Evolutionary conservation across 2,329 filamentous ascomycete species (phyloP).

Genomic region (Trichophyton equinum): DNA sequence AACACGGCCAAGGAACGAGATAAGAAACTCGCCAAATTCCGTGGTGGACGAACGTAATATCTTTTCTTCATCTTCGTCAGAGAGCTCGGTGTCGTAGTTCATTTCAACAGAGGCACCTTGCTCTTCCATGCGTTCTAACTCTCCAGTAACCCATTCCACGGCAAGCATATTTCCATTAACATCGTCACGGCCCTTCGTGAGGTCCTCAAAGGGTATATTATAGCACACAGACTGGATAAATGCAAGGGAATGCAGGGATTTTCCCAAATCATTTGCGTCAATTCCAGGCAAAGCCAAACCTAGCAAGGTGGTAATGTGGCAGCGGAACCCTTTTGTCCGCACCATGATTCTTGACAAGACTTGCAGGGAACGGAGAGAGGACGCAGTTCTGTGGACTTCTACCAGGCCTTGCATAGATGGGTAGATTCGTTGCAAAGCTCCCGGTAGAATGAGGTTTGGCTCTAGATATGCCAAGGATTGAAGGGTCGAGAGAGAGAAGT

Average conservation of each 20-base stretch:
- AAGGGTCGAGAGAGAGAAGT: slow-evolving; percentile 78
- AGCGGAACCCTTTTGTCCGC: slow-evolving; percentile 87
- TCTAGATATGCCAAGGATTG: slow-evolving; percentile 85
- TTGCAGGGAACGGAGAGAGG: slow-evolving; percentile 80
- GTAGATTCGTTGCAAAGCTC: slow-evolving; percentile 89
- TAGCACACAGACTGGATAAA: slow-evolving; percentile 95
- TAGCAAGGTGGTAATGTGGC: slow-evolving; percentile 87
- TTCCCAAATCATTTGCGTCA: slow-evolving; percentile 93
- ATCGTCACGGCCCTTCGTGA: slow-evolving; percentile 56
- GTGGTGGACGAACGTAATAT: slow-evolving; percentile 90
- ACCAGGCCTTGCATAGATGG: slow-evolving; percentile 92
- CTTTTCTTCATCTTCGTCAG: slow-evolving; percentile 71
- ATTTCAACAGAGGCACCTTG: slow-evolving; percentile 76
- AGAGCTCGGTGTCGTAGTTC: slow-evolving; percentile 70
- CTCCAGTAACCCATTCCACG: slow-evolving; percentile 83
- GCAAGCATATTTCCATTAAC: slow-evolving; percentile 65
- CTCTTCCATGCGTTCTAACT: slow-evolving; percentile 86
- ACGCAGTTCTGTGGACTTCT: slow-evolving; percentile 91
- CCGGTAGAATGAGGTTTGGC: slow-evolving; percentile 80
- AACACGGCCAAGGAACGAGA: slow-evolving; percentile 81
- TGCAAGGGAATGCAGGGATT: slow-evolving; percentile 85
- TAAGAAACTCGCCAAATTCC: slow-evolving; percentile 82
- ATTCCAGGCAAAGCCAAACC: slow-evolving; percentile 88
- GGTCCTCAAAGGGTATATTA: slow-evolving; percentile 80
- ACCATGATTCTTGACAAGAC: slow-evolving; percentile 86